Evolutionary conservation across 2,329 filamentous ascomycete genomes (phyloP).

Genomic region (Aspergillus pseudonomiae): DNA sequence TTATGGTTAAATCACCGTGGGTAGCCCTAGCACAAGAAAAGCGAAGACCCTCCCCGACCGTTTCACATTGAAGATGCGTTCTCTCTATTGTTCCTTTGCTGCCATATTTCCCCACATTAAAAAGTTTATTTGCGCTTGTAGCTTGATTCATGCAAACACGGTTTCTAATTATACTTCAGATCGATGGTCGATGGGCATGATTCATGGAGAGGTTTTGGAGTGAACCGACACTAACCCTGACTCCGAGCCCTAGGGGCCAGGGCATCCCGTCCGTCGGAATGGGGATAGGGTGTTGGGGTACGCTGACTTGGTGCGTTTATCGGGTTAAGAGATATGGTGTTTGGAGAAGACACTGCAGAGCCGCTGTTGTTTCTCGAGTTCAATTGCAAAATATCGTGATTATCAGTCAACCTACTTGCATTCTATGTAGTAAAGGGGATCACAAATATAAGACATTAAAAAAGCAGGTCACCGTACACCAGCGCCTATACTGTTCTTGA

Average conservation of each 20-base stretch:
- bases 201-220: neutral
- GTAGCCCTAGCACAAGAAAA: too few relatives aligned
- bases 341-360: neutral
- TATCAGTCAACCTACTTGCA: rapidly evolving
- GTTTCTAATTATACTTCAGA: neutral
- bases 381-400: neutral
- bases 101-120: neutral
- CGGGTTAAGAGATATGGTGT: neutral
- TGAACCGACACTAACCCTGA: neutral
- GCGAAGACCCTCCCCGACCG: neutral
- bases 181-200: neutral
- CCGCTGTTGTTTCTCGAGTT: too few relatives aligned
- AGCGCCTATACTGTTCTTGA: neutral
- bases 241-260: neutral
- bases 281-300: neutral
- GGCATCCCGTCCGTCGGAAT: neutral
- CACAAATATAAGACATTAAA: neutral
- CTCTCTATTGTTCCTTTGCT: neutral
- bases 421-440: too few relatives aligned
- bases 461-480: neutral
- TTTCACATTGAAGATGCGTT: neutral
- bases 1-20: neutral
- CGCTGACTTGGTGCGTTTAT: neutral
- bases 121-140: neutral
- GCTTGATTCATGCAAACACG: neutral